These are phyloP conservation scores for Lumnitzera littorea DNA, from an alignment of 345 rosid genomes.

Conservation along the genomic window DNA sequence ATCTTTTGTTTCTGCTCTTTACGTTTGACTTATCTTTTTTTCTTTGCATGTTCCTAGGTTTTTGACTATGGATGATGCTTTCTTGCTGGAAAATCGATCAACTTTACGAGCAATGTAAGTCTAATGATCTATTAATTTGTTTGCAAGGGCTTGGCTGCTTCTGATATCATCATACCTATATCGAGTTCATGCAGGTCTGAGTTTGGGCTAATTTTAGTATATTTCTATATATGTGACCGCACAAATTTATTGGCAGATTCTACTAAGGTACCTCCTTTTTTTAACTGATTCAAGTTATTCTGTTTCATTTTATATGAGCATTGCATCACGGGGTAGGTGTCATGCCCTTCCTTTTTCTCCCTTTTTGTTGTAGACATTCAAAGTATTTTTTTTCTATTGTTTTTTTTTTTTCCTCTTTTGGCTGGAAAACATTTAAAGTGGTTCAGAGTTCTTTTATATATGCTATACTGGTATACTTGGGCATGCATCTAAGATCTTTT, in stretches of 20 bases:
- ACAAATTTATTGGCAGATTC: constrained; percentile 67
- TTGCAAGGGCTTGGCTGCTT: neutral
- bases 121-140: constrained; percentile 1
- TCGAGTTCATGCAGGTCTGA: constrained; percentile 62
- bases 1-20: constrained; percentile 3
- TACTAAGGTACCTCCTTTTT: constrained; percentile 46
- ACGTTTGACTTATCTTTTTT: constrained; percentile 13
- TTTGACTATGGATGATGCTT: constrained; percentile 81
- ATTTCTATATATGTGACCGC: constrained; percentile 82
- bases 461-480: too few relatives aligned
- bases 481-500: too few relatives aligned
- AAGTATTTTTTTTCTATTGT: too few relatives aligned
- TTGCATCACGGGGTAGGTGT: too few relatives aligned
- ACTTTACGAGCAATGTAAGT: constrained; percentile 86
- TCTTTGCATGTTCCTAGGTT: constrained; percentile 41
- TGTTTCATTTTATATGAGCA: too few relatives aligned
- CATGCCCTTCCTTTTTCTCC: too few relatives aligned
- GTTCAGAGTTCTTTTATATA: too few relatives aligned
- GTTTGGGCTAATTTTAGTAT: constrained; percentile 60
- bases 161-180: neutral
- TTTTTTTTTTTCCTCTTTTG: too few relatives aligned
- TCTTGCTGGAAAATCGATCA: constrained; percentile 84
- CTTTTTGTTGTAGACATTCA: too few relatives aligned
- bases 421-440: too few relatives aligned
- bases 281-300: too few relatives aligned